Base-by-base conservation (phyloP, 129 eudicot species). In the Flaveria trinervia region DNA sequence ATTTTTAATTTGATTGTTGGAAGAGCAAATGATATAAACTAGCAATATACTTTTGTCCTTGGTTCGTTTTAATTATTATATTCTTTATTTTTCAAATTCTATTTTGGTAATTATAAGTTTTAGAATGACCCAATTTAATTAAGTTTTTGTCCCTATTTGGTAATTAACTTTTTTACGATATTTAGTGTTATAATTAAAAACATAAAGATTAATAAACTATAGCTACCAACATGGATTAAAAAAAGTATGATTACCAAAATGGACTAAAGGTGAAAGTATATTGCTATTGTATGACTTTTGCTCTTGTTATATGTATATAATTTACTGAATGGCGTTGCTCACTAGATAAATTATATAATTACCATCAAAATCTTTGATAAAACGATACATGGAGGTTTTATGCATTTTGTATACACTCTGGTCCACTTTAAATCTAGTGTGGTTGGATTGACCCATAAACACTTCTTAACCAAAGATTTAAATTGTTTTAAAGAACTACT, bases 41-140 rank as follows among this genome's bases (percentile, higher is more conserved):
- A 56, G 64, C 30, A 18, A 56, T 56, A 68, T 68, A 43, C 50
- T 44, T 68, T 43, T 68, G 2, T 68, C 49, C 17, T 68, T 22
- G 17, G 55, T 25, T 18, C 39, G 4, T 70, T 70, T 56, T 7
- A 12, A 13, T 18, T 20, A 56, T n/a, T 56, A 56, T 56, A 22
- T 26, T 20, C 57, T 51, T 16, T 16, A 14, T 16, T 5, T 16
- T 51, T 49, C 14, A 14, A 0, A 10, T 10, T 51, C 59, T 15
- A n/a, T 16, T 4, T 52, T 52, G 59, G 59, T 50, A 14, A 50
- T 50, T 50, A 50, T 50, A 50, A 50, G 18, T 50, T 50, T 50
- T 50, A 3, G 55, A 50, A 14, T 50, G 55, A 13, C 22, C 59
- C 59, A 5, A 1, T n/a, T n/a, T 52, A 15, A 52, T 52, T 52